Base-by-base conservation (phyloP, 805 yeast genomes). In the Schwanniomyces polymorphus region DNA sequence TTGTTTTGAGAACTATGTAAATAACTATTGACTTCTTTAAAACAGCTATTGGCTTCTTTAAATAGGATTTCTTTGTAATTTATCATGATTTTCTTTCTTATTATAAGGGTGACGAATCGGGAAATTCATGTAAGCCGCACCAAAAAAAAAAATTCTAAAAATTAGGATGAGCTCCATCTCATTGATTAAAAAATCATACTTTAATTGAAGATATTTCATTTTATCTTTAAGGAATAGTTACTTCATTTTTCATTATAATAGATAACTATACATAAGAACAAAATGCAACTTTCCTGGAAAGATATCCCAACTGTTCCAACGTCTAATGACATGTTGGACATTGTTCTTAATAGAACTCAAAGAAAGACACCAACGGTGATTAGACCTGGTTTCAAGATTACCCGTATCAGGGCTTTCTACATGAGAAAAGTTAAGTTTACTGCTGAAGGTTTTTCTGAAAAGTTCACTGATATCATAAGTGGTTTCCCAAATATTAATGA, bases 321-420 rank as follows among this genome's bases (percentile, higher is more conserved):
- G 55, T 76, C 96, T 61, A 90, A 87, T 68, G 98, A 94, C 72
- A 78, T 91, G 79, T 78, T 94, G 82, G 99, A 94, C 72, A 89
- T 94, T 54, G 96, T 94, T 53, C 86, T 94, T 56, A 94, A 94
- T 79, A 81, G 97, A 65, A 94, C 99, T 1, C 99, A 94, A 76
- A 85, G 99, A 75, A 94, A 94, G 74, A 94, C 99, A 5, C 99
- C 99, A 49, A 94, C 99, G n/a, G 97, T 94, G 47, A 88, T 94
- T 58, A 85, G 99, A 68, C 88, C 97, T 16, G 98, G 98, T 48
- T 94, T 91, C 78, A 86, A 88, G 65, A 92, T 94, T 67, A 86
- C 94, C 60, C 90, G 99, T 79, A 94, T 94, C 61, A 80, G 99
- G 59, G 89, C 97, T 10, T 94, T 94, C 64, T 94, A 94, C 73